Percentiles rank a stretch among this genome's conserved stretches.
These are phyloP conservation scores for Leishmania lainsoni DNA, from an alignment of 208 protist genomes.

Conservation along the genomic window DNA sequence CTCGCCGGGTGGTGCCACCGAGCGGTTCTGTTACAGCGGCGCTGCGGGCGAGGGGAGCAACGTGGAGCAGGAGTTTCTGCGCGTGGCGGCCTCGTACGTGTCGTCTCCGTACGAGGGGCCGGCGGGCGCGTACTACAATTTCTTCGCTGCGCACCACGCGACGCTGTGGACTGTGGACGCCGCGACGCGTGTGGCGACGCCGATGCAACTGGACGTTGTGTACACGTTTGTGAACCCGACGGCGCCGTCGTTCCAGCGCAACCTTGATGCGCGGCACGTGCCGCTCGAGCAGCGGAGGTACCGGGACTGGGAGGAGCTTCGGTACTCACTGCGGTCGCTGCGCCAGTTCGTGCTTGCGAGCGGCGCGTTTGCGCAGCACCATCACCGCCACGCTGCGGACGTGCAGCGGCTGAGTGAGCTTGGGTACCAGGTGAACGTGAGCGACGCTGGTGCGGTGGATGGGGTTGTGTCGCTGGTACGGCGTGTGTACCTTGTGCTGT, in stretches of 20 bases:
- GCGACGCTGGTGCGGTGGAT: conserved; percentile 15
- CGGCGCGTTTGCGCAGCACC: conserved; percentile 31
- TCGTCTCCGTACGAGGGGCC: conserved; percentile 23
- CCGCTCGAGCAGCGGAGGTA: conserved; percentile 29
- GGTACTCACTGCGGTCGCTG: conserved; percentile 52
- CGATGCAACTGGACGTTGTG: conserved; percentile 55
- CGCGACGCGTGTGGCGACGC: conserved; percentile 23
- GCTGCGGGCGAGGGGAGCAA: neutral
- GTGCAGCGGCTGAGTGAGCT: conserved; percentile 26
- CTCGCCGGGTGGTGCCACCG: neutral
- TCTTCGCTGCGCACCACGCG: conserved; percentile 38
- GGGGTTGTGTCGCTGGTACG: conserved; percentile 30
- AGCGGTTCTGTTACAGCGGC: conserved; percentile 28
- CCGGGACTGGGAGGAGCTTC: conserved; percentile 63
- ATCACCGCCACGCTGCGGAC: conserved; percentile 22
- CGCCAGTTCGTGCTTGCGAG: conserved; percentile 31
- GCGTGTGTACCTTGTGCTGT: conserved; percentile 42
- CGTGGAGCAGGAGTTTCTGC: conserved; percentile 30
- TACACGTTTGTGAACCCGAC: conserved; percentile 63
- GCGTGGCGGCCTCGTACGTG: conserved; percentile 37
- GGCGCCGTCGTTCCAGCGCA: conserved; percentile 32
- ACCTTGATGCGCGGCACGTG: conserved; percentile 33
- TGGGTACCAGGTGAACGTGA: conserved; percentile 28
- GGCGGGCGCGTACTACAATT: conserved; percentile 37
- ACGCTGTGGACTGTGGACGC: conserved; percentile 48